Conservation (phyloP, 2,329 filamentous ascomycete species). For the Periglandula ipomoeae region DNA sequence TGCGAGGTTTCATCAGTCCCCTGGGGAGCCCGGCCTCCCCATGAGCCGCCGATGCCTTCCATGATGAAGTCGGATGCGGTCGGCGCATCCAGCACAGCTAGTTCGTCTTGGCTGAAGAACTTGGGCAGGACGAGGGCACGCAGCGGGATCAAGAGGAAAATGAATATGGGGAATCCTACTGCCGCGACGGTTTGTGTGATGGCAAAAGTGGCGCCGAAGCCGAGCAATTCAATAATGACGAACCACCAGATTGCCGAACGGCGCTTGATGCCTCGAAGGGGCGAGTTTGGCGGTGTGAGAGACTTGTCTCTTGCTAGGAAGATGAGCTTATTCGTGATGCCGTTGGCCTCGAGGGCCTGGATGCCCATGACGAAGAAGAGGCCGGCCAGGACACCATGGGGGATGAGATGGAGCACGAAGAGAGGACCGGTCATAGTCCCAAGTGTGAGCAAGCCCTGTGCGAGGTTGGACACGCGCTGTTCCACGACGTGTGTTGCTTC, state of each 20-base stretch:
- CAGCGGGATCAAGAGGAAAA: conserved; percentile 58
- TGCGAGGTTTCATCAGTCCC: conserved; percentile 8
- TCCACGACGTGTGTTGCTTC: conserved; percentile 59
- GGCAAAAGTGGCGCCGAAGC: conserved; percentile 70
- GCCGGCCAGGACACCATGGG: conserved; percentile 69
- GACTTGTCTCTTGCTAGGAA: conserved; percentile 57
- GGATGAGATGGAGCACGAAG: conserved; percentile 66
- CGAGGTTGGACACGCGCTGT: conserved; percentile 70
- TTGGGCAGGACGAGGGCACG: conserved; percentile 55
- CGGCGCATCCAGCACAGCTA: conserved; percentile 57
- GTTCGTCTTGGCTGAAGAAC: conserved; percentile 51
- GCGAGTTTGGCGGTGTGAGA: conserved; percentile 51
- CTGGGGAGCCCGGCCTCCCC: conserved; percentile 28
- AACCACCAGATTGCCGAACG: conserved; percentile 62
- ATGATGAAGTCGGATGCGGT: conserved; percentile 69
- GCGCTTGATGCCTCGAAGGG: conserved; percentile 52
- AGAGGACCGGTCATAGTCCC: conserved; percentile 72
- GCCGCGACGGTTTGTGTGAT: conserved; percentile 78
- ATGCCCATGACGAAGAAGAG: conserved; percentile 82
- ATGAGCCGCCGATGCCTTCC: conserved; percentile 61
- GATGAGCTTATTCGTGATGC: conserved; percentile 65
- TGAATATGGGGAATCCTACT: conserved; percentile 71
- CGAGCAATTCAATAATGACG: conserved; percentile 57
- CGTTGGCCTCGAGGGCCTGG: conserved; percentile 67
- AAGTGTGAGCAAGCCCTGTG: conserved; percentile 67